phyloP scores from a whole-genome alignment of 2,329 filamentous ascomycete genomes.

The Paecilomyces niveus region DNA sequence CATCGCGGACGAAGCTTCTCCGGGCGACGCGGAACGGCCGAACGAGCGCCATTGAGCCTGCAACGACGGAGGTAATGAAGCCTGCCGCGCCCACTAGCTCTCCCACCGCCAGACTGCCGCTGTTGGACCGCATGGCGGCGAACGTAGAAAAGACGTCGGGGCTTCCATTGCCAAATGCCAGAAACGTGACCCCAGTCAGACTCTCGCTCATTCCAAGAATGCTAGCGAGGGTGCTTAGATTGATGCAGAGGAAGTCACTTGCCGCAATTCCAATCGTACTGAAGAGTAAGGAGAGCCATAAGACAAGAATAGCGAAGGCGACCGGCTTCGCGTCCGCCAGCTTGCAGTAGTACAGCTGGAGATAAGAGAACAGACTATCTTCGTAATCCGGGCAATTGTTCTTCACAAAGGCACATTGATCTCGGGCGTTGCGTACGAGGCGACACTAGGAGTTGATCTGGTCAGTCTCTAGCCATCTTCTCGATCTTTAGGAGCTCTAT shows the following conservation, averaged over 20 bases:
- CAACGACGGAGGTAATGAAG: constrained; percentile 94
- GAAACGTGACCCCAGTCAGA: constrained; percentile 88
- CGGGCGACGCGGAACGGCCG: constrained; percentile 86
- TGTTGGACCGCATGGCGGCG: constrained; percentile 94
- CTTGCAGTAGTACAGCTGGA: constrained; percentile 83
- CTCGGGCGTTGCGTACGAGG: constrained; percentile 64
- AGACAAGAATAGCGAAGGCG: constrained; percentile 68
- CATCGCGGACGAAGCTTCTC: constrained; percentile 84
- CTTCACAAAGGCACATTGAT: constrained; percentile 82
- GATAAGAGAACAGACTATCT: constrained; percentile 80
- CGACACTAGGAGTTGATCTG: constrained; percentile 54
- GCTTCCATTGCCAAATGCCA: constrained; percentile 95
- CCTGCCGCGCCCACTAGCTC: constrained; percentile 91
- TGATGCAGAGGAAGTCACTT: constrained; percentile 97
- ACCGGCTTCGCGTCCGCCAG: constrained; percentile 62
- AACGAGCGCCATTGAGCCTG: constrained; percentile 95
- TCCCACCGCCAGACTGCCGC: constrained; percentile 91
- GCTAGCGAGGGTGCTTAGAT: constrained; percentile 84
- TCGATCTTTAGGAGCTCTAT: constrained; percentile 7
- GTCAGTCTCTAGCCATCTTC: constrained; percentile 2
- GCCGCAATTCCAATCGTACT: constrained; percentile 96
- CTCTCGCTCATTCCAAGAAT: constrained; percentile 92
- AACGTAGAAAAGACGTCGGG: constrained; percentile 98
- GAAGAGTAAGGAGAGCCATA: constrained; percentile 86
- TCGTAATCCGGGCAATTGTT: constrained; percentile 82